A percentile compares a stretch with the other conserved stretches of the same genome.
Conservation (phyloP, 177 flowering plant genomes). For the Vitis hybrid region DNA sequence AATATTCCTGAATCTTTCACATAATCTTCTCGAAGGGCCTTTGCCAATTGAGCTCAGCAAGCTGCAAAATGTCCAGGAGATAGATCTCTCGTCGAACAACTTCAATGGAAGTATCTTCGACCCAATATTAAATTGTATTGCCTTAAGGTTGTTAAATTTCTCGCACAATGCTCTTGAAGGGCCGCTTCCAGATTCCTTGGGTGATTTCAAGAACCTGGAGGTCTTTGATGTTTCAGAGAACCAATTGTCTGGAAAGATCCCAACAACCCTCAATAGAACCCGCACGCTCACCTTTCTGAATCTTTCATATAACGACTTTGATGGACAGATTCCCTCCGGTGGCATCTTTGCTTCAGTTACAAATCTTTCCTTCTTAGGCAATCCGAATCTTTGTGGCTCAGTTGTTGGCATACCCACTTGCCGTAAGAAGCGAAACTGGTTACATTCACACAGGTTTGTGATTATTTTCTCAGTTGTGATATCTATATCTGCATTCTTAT, state of each 20-base stretch:
- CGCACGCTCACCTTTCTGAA: constrained; percentile 34
- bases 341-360: constrained; percentile 39
- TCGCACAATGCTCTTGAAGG: constrained; percentile 43
- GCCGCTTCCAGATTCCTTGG: constrained; percentile 44
- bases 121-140: constrained; percentile 45
- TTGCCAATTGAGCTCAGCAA: constrained; percentile 51
- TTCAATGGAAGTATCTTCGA: constrained; percentile 35
- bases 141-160: constrained; percentile 32
- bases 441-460: constrained; percentile 20
- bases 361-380: constrained; percentile 34
- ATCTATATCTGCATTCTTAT: constrained; percentile 20
- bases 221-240: constrained; percentile 46
- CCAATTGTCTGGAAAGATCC: constrained; percentile 36
- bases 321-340: constrained; percentile 40
- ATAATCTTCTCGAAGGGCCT: constrained; percentile 45
- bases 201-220: constrained; percentile 39
- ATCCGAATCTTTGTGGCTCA: constrained; percentile 35
- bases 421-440: constrained; percentile 10
- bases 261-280: constrained; percentile 28
- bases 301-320: constrained; percentile 42
- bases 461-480: constrained; percentile 22
- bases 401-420: constrained; percentile 28
- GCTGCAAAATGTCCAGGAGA: constrained; percentile 38
- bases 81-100: constrained; percentile 50
- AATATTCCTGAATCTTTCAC: constrained; percentile 48